These are phyloP conservation scores for Colletotrichum musicola DNA, from an alignment of 2,329 filamentous ascomycete species.

Conservation along the genomic window DNA sequence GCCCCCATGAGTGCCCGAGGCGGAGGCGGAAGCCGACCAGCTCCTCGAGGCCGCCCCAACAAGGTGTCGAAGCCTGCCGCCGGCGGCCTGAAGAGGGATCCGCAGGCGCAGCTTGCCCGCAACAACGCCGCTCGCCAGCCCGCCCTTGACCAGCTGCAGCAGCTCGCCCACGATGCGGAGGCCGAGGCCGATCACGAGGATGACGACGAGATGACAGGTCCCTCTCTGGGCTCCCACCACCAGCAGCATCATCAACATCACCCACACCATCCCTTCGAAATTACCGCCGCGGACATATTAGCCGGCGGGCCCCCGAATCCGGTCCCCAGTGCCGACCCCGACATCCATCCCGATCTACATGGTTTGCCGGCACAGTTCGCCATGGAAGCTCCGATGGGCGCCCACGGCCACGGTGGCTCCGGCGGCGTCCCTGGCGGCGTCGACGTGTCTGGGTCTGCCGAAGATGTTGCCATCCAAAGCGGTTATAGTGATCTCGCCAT, in stretches of 20 bases:
- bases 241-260: conserved; percentile 40
- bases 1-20: conserved; percentile 39
- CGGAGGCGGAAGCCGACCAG: conserved; percentile 43
- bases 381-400: conserved; percentile 42
- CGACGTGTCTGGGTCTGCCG: conserved; percentile 52
- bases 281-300: conserved; percentile 48
- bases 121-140: conserved; percentile 48
- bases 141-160: conserved; percentile 50
- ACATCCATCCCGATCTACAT: conserved; percentile 44
- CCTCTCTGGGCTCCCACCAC: conserved; percentile 11
- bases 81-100: conserved; percentile 29
- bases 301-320: conserved; percentile 45
- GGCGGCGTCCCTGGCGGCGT: no score
- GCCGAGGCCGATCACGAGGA: conserved; percentile 42
- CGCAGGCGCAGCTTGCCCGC: conserved; percentile 34
- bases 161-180: conserved; percentile 42
- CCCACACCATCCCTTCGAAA: conserved; percentile 45
- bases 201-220: conserved; percentile 34
- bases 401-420: conserved; percentile 19
- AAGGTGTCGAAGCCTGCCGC: conserved; percentile 58
- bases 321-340: conserved; percentile 40
- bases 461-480: conserved; percentile 59
- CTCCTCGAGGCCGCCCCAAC: conserved; percentile 53
- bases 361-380: conserved; percentile 42
- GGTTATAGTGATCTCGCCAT: conserved; percentile 62